Base-by-base conservation (phyloP, 208 protist species). In the Naegleria lovaniensis region DNA sequence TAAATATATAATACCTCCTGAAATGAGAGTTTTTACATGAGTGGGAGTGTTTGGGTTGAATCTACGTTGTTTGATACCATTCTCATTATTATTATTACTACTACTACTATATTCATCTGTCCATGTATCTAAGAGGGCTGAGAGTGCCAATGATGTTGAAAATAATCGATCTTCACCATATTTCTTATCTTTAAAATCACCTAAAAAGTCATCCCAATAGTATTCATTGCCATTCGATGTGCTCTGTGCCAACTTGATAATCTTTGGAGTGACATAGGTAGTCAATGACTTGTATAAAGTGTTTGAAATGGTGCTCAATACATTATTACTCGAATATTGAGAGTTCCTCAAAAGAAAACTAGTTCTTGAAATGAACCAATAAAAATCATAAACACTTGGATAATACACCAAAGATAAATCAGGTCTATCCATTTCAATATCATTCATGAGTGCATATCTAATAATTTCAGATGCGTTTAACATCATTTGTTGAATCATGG, bases 121-220 rank as follows among this genome's bases (percentile, higher is more conserved):
- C 85, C 85, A 88, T 36, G n/a, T 75, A 88, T 88, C 85, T 36
- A 88, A 75, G 9, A 88, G n/a, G 1, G 85, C n/a, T 13, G 16
- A 38, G 9, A 88, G 9, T 67, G 85, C 85, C n/a, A 88, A 67
- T 39, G 85, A 58, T 33, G 85, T 75, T 58, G 85, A 88, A 67
- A 88, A 88, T 29, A 88, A 39, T 36, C 85, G 19, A 88, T 88
- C 85, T 75, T 88, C 85, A 39, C 55, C 51, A 36, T 39, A 67
- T 36, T 58, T 33, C 9, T 29, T 88, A 6, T 29, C 29, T 39
- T 58, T 88, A 36, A 38, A 58, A 88, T 88, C 55, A 36, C 85
- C 85, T 36, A 88, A 88, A 88, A 88, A 88, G 29, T 88, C 85
- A 88, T 88, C 85, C 85, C 85, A 88, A 67, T 67, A 88, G 36